These are phyloP conservation scores for Lasiodiplodia theobromae DNA, from an alignment of 2,329 filamentous ascomycete species.

Conservation along the genomic window DNA sequence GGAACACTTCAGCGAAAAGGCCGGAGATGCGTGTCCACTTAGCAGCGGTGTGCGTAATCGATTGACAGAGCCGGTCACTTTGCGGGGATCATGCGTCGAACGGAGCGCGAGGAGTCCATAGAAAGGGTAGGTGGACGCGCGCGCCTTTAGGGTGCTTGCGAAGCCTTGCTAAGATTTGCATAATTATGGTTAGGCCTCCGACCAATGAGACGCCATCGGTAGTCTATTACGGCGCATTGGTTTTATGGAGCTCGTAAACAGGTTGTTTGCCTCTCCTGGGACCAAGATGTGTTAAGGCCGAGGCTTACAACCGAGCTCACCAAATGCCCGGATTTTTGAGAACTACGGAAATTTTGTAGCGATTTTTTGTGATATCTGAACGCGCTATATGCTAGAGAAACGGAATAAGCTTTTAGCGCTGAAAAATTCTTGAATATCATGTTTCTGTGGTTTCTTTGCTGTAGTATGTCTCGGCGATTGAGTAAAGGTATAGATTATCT, in stretches of 20 bases:
- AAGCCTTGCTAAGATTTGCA: not conserved
- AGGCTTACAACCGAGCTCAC: not conserved
- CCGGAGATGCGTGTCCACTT: not conserved
- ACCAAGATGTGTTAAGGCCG: not conserved
- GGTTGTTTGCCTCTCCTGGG: not conserved
- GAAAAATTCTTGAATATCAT: not conserved
- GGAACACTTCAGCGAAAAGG: not conserved
- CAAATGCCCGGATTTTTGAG: not conserved
- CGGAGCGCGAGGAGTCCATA: not conserved
- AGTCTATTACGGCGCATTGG: not conserved
- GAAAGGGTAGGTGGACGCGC: not conserved
- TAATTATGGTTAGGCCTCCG: not conserved
- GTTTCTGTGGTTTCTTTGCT: not conserved
- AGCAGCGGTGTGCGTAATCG: slow-evolving; percentile 12
- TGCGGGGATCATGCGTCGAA: not conserved
- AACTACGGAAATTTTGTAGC: not conserved
- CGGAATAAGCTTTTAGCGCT: not conserved
- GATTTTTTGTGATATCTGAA: not conserved
- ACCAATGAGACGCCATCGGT: not conserved
- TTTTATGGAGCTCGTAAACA: not conserved
- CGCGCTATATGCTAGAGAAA: not conserved
- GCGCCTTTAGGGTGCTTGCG: not conserved
- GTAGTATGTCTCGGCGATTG: not conserved
- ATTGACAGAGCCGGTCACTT: not conserved
- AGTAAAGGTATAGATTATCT: not conserved